A percentile compares a stretch with the other conserved stretches of the same genome.
These are phyloP conservation scores for Kwoniella bestiolae DNA, from an alignment of 768 basidiomycete genomes.

Conservation along the genomic window DNA sequence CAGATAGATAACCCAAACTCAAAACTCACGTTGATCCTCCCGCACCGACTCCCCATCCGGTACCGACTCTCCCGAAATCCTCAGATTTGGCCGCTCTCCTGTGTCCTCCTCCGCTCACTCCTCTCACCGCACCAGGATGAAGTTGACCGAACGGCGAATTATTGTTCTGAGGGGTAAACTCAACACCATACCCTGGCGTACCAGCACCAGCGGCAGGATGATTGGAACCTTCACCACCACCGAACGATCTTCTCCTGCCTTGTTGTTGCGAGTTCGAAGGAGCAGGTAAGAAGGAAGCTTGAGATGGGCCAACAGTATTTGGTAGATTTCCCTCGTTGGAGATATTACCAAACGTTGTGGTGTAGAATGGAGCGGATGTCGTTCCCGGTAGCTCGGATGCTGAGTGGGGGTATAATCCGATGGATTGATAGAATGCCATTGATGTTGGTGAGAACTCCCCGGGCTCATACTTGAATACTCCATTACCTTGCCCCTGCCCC, in stretches of 20 bases:
- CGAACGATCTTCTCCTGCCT: constrained; percentile 35
- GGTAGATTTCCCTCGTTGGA: constrained; percentile 7
- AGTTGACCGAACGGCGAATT: constrained; percentile 16
- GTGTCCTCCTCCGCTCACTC: constrained; percentile 55
- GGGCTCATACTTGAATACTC: constrained; percentile 40
- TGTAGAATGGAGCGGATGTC: constrained; percentile 39
- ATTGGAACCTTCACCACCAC: constrained; percentile 28
- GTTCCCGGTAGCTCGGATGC: constrained; percentile 37
- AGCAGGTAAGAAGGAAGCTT: constrained; percentile 24
- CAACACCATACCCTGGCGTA: constrained; percentile 51
- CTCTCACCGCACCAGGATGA: constrained; percentile 23
- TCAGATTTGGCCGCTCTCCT: constrained; percentile 68
- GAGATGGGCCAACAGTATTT: constrained; percentile 22
- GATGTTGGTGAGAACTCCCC: constrained; percentile 50
- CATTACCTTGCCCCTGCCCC: constrained; percentile 1
- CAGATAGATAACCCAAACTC: constrained; percentile 1
- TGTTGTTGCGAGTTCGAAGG: constrained; percentile 6
- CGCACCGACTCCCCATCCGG: constrained; percentile 44
- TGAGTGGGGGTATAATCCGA: constrained; percentile 28
- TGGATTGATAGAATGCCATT: constrained; percentile 47
- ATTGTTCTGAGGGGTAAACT: constrained; percentile 21
- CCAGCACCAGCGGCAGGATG: constrained; percentile 52
- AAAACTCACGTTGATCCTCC: constrained; percentile 50
- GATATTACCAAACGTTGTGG: constrained; percentile 34
- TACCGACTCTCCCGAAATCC: constrained; percentile 60